Evolutionary conservation across 495 filamentous ascomycete genomes (phyloP), one percentile per base, ranked within the genome.

Genomic region (Lindgomyces ingoldianus): DNA sequence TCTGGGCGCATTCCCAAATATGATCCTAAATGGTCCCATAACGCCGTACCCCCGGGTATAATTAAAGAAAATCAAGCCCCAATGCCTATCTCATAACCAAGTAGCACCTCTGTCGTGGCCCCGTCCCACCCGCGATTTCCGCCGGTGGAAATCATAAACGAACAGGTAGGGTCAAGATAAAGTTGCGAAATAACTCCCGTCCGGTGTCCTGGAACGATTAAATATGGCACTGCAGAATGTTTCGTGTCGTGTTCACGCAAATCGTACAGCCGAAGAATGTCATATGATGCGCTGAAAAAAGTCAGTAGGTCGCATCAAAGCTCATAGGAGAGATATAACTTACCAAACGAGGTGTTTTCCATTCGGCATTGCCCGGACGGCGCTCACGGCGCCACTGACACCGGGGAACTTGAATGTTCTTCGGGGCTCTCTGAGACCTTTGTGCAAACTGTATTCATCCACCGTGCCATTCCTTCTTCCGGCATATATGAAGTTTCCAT

Each of bases 61-160:
- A 46, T 49, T 46, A 64, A 63, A 64, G 50, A 55, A 57, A 42
- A 41, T 68, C 53, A 71, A 12, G 57, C 29, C 24, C 74, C 74
- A 63, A 86, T 76, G 4, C 83, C 83, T 67, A 98, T 96, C 75
- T 98, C 94, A 74, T 98, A 98, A 49, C 94, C 94, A 44, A 98
- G 81, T 27, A 97, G 74, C 9, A 94, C 91, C 78, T 98, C 94
- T 1, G 94, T 97, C 26, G 82, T 87, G 27, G 80, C 85, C n/a
- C 94, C 94, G 74, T 98, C 95, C 95, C 95, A 98, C 1, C 94
- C 94, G 53, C 94, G 78, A 65, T 93, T 97, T 0, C 94, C 94
- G 29, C 89, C 91, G 1, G 90, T 87, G 1, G 90, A 93, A 48
- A 98, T 83, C 86, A 98, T 91, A 74, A 91, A 96, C 30, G 87